phyloP scores from a whole-genome alignment of 2,329 filamentous ascomycete species.

The Botrytis tulipae region DNA sequence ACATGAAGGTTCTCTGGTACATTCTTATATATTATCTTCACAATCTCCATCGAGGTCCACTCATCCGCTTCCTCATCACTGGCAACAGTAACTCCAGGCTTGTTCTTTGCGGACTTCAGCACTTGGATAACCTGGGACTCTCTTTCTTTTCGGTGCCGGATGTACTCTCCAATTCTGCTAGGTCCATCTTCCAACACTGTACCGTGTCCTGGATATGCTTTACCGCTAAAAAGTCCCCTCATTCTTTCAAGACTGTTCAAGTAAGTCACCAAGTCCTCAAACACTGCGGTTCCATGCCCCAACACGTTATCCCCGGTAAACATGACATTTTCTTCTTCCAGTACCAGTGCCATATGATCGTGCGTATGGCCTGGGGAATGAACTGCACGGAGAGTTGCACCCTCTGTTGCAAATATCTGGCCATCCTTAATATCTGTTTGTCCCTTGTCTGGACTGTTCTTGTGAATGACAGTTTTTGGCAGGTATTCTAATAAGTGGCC shows the following conservation, averaged over 20 bases:
- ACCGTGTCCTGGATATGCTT: constrained; percentile 87
- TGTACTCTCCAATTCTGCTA: constrained; percentile 75
- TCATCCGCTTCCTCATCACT: constrained; percentile 36
- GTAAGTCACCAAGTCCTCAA: constrained; percentile 72
- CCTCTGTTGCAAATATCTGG: constrained; percentile 54
- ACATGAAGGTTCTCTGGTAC: constrained; percentile 72
- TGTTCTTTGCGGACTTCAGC: constrained; percentile 47
- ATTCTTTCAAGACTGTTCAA: constrained; percentile 68
- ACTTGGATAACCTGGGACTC: constrained; percentile 75
- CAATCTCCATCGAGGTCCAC: constrained; percentile 76
- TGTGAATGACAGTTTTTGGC: constrained; percentile 64
- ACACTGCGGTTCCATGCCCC: constrained; percentile 82
- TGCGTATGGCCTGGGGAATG: constrained; percentile 72
- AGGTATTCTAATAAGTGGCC: constrained; percentile 62
- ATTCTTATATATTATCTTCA: constrained; percentile 82
- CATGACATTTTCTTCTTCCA: constrained; percentile 76
- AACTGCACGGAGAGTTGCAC: constrained; percentile 65
- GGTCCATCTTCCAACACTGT: constrained; percentile 71
- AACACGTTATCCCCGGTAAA: constrained; percentile 90
- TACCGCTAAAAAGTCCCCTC: constrained; percentile 61
- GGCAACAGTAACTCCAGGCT: constrained; percentile 29
- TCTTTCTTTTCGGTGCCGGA: constrained; percentile 73
- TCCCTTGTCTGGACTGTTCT: constrained; percentile 55
- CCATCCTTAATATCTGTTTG: constrained; percentile 57
- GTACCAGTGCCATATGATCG: constrained; percentile 77